Evolutionary conservation across 1,284 basidiomycete species (phyloP).

Genomic region (Austroboletus niveus): DNA sequence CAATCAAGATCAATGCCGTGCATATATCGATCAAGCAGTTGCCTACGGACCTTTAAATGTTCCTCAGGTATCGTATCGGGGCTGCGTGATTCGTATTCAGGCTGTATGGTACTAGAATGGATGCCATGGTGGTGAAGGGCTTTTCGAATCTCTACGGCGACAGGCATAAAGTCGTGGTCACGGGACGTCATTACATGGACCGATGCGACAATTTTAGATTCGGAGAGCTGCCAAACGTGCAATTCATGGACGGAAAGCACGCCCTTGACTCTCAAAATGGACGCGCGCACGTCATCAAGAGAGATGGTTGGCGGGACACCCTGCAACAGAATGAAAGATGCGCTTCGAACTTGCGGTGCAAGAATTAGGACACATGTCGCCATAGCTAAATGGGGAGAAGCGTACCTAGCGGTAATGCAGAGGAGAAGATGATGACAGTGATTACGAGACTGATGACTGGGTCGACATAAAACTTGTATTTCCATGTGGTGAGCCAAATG

Average conservation of each 20-base stretch:
- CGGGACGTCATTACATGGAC: slow-evolving; percentile 90
- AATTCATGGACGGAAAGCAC: slow-evolving; percentile 93
- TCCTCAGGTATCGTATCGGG: slow-evolving; percentile 39
- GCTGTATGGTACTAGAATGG: slow-evolving; percentile 91
- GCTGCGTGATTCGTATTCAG: slow-evolving; percentile 57
- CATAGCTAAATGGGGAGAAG: slow-evolving; percentile 13
- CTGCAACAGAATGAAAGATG: slow-evolving; percentile 96
- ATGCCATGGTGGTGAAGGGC: slow-evolving; percentile 89
- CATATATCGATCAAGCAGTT: too few species aligned
- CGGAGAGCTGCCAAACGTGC: slow-evolving; percentile 94
- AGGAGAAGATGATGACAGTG: slow-evolving; percentile 95
- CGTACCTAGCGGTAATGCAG: slow-evolving; percentile 88
- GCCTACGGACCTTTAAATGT: slow-evolving; percentile 39
- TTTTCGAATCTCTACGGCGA: slow-evolving; percentile 82
- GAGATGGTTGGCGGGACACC: slow-evolving; percentile 91
- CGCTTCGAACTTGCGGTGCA: slow-evolving; percentile 70
- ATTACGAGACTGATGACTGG: slow-evolving; percentile 94
- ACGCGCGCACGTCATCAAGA: slow-evolving; percentile 79
- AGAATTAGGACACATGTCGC: slow-evolving; percentile 15
- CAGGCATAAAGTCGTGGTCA: slow-evolving; percentile 85
- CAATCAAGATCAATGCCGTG: too few species aligned
- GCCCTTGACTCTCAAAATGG: slow-evolving; percentile 81
- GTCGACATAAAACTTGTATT: slow-evolving; percentile 89
- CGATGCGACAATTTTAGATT: slow-evolving; percentile 89
- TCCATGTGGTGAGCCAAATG: slow-evolving; percentile 83